Conservation (phyloP, 441 rosid genomes). For the Omphalea diandra region DNA sequence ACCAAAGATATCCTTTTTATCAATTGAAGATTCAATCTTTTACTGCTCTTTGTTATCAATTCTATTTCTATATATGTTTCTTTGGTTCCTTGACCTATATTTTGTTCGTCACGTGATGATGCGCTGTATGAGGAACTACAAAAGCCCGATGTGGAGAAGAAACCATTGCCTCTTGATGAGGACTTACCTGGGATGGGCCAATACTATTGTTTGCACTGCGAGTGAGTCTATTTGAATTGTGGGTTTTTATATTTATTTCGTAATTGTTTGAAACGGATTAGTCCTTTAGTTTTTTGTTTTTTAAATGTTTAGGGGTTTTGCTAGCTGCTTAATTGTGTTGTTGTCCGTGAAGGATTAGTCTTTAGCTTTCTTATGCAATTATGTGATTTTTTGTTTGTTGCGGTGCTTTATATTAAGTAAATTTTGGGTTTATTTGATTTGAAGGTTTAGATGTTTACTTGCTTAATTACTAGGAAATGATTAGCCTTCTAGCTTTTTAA, state of each 20-base stretch:
- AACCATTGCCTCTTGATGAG: constrained; percentile 62
- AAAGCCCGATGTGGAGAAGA: constrained; percentile 55
- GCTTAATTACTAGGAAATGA: too few species aligned
- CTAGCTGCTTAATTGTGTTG: too few species aligned
- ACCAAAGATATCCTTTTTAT: constrained; percentile 72
- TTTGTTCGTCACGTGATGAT: constrained; percentile 57
- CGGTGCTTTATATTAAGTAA: too few species aligned
- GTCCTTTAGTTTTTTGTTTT: too few species aligned
- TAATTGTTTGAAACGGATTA: not conserved
- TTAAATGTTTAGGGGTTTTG: too few species aligned
- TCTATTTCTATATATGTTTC: not conserved
- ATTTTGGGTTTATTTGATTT: too few species aligned
- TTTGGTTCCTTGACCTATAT: constrained; percentile 36
- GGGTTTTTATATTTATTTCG: not conserved
- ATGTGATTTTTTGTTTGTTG: too few species aligned
- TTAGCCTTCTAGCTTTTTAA: too few species aligned
- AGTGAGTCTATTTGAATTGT: constrained; percentile 43
- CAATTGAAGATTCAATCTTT: not conserved
- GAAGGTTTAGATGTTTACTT: too few species aligned
- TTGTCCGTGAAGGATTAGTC: too few species aligned
- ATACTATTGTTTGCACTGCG: constrained; percentile 90
- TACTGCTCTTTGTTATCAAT: not conserved
- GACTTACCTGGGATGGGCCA: constrained; percentile 99
- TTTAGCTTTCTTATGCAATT: too few species aligned
- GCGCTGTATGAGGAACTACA: constrained; percentile 75